Evolutionary conservation across 768 basidiomycete species (phyloP).

Genomic region (Pleurotus cornucopiae): DNA sequence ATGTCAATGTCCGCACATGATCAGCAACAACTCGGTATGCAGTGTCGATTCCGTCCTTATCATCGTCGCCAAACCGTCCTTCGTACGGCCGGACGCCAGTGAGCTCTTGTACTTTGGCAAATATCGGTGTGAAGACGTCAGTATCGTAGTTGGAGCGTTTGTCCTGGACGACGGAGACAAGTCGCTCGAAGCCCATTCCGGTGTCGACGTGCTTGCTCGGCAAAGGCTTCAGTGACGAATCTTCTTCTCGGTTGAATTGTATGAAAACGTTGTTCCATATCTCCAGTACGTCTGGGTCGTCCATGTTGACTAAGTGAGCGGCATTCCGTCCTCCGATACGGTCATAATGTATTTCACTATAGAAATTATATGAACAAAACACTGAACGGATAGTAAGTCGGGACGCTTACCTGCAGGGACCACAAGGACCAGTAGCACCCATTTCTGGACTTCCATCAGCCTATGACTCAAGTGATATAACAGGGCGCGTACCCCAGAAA

Average conservation of each 20-base stretch:
- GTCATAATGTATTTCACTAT: conserved; percentile 93
- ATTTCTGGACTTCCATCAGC: conserved; percentile 58
- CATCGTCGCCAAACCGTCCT: conserved; percentile 94
- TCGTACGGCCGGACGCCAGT: conserved; percentile 85
- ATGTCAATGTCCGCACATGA: conserved; percentile 91
- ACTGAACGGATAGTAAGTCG: not conserved
- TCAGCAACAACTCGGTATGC: conserved; percentile 97
- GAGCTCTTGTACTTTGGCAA: conserved; percentile 79
- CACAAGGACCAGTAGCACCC: conserved; percentile 97
- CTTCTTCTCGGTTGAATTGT: conserved; percentile 94
- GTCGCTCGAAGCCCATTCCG: conserved; percentile 98
- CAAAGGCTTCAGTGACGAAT: conserved; percentile 72
- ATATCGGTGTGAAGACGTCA: conserved; percentile 90
- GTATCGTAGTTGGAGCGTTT: conserved; percentile 97
- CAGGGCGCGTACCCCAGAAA: conserved; percentile 81
- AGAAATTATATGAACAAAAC: conserved; percentile 2
- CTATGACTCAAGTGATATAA: not conserved
- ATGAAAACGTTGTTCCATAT: conserved; percentile 99
- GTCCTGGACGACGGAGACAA: conserved; percentile 92
- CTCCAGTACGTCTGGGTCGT: conserved; percentile 95
- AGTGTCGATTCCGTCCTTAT: conserved; percentile 91
- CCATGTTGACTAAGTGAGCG: conserved; percentile 87
- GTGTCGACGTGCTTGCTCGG: conserved; percentile 97
- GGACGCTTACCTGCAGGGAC: conserved; percentile 76
- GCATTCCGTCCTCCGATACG: conserved; percentile 98